These are phyloP conservation scores for Dryadomyces quercus-mongolicae DNA, from an alignment of 2,329 filamentous ascomycete species.

Conservation along the genomic window DNA sequence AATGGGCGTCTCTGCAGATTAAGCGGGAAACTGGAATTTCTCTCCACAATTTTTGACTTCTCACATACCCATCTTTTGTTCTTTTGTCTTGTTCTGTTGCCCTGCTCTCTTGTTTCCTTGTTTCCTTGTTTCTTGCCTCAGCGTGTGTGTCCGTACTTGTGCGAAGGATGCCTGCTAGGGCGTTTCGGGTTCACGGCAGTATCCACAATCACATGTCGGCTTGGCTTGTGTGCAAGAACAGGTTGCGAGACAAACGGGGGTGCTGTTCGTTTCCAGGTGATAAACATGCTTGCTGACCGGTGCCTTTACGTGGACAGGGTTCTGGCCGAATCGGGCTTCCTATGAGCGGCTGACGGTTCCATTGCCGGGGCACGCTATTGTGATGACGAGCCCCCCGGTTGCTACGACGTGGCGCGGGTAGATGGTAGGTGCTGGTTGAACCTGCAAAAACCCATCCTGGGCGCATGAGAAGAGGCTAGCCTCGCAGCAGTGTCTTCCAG, in stretches of 20 bases:
- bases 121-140: background rate
- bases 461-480: no score
- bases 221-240: constrained; percentile 5
- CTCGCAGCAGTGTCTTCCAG: no score
- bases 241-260: no score
- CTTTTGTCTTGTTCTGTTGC: background rate
- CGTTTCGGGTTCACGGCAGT: background rate
- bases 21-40: background rate
- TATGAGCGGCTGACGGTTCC: constrained; percentile 12
- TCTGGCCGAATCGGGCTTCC: constrained; percentile 22
- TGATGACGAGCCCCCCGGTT: no score
- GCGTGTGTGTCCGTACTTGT: background rate
- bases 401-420: no score
- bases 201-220: background rate
- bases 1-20: background rate
- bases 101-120: background rate
- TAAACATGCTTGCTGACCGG: background rate
- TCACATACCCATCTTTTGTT: background rate
- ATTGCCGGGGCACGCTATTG: background rate
- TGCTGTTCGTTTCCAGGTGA: background rate
- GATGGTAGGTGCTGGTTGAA: no score
- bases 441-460: no score
- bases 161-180: no score
- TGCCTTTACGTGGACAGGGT: constrained; percentile 13
- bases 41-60: background rate